Base-by-base conservation (phyloP, 202 grass and related monocot genomes). In the Elaeis oleifera region DNA sequence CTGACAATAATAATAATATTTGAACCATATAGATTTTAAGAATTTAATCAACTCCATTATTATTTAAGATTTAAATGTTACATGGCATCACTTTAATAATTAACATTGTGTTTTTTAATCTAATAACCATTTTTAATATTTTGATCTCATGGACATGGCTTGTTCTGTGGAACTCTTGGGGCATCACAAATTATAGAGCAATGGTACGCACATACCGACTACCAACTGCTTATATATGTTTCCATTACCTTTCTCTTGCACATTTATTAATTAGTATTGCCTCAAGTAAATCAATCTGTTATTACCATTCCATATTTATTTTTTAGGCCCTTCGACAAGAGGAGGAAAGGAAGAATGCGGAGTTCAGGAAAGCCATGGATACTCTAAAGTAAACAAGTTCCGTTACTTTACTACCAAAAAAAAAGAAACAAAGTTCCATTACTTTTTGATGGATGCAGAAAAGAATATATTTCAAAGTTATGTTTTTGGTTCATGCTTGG, bases 321-420 rank as follows among this genome's bases (percentile, higher is more conserved):
- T 44, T 60, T 27, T 27, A 60, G 58, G 58, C 26, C 26, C 58
- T 60, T 32, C 14, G 18, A 28, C 16, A 60, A 32, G 58, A 36
- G 27, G 27, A 31, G 5, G 5, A 18, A 27, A 36, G 29, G 58
- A 60, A 60, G 27, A 7, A 60, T 20, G 27, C n/a, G 4, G 58
- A 60, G 58, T n/a, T 60, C 1, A 36, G 15, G 27, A 7, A 28
- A 60, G 26, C 26, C 27, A 60, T 31, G n/a, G 27, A 24, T 8
- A n/a, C 14, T n/a, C 23, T 60, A 15, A 60, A 60, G 58, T 60
- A 60, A 60, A 18, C 27, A 25, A 59, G 22, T 60, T n/a, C 15
- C 16, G 39, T n/a, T 31, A 39, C 2, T 60, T 21, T 23, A 20
- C 20, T 20, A 20, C 20, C 20, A 20, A 20, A 20, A 20, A 20